Conservation (phyloP, 2,329 filamentous ascomycete genomes). For the Ophiobolus disseminans region DNA sequence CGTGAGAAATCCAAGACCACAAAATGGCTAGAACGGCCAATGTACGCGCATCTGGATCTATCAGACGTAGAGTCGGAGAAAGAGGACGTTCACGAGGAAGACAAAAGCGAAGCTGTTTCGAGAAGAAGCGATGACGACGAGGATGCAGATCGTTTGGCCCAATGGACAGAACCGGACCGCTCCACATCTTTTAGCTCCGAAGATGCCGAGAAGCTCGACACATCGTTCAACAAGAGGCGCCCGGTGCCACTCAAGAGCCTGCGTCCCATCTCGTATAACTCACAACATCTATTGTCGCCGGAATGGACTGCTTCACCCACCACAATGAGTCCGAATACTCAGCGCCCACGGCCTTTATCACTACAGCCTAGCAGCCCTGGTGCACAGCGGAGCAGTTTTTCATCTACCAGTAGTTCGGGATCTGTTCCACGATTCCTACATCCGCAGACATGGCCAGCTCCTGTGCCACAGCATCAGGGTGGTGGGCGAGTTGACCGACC, state of each 20-base stretch:
- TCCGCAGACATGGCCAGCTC: conserved; percentile 21
- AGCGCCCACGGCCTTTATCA: conserved; percentile 21
- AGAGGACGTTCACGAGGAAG: not conserved
- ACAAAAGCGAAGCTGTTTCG: not conserved
- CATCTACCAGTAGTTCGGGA: conserved; percentile 22
- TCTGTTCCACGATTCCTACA: conserved; percentile 23
- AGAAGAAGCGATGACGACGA: conserved; percentile 4
- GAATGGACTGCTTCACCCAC: conserved; percentile 31
- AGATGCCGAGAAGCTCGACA: conserved; percentile 20
- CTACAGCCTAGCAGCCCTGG: conserved; percentile 19
- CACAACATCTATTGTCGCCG: conserved; percentile 27
- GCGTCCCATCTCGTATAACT: conserved; percentile 28
- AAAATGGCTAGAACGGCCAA: conserved; percentile 36
- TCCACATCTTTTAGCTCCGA: conserved; percentile 27
- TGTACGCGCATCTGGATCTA: conserved; percentile 28
- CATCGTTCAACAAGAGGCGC: conserved; percentile 24
- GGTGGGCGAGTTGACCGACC: conserved; percentile 14
- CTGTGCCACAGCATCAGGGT: conserved; percentile 11
- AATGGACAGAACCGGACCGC: conserved; percentile 26
- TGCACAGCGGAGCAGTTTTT: conserved; percentile 20
- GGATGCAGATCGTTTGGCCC: conserved; percentile 19
- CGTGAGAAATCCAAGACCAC: conserved; percentile 35
- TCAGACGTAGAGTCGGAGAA: conserved; percentile 24
- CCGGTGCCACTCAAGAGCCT: conserved; percentile 19
- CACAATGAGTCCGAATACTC: conserved; percentile 23